A percentile compares a stretch with the other conserved stretches of the same genome.
Evolutionary conservation across 2,329 filamentous ascomycete genomes (phyloP).

Genomic region (Botrytis cinerea): DNA sequence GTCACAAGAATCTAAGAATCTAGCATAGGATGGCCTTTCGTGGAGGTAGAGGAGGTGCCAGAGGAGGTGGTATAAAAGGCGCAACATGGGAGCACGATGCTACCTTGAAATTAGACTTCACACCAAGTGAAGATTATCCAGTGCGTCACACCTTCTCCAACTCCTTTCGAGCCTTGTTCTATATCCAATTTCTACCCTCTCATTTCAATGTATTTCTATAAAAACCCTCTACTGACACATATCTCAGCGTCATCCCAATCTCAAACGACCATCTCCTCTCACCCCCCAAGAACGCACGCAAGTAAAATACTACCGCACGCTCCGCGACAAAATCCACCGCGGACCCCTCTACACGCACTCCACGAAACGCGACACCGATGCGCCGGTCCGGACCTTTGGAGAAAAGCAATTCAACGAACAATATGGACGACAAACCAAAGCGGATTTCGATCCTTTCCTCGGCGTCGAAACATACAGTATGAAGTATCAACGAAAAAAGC

Average conservation of each 20-base stretch:
- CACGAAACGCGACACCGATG: conserved; percentile 41
- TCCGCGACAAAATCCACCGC: conserved; percentile 58
- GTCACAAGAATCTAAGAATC: not conserved
- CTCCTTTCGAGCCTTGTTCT: not conserved
- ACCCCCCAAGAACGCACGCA: conserved; percentile 48
- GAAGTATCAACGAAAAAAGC: conserved; percentile 57
- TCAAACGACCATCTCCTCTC: conserved; percentile 45
- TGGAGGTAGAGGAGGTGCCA: conserved; percentile 35
- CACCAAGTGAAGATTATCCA: conserved; percentile 50
- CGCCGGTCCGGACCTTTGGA: conserved; percentile 46
- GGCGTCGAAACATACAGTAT: conserved; percentile 62
- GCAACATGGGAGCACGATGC: conserved; percentile 41
- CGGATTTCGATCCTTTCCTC: conserved; percentile 60
- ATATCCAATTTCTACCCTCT: not conserved
- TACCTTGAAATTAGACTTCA: conserved; percentile 41
- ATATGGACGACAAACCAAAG: conserved; percentile 40
- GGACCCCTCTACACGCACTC: conserved; percentile 56
- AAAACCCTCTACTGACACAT: not conserved
- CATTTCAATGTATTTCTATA: not conserved
- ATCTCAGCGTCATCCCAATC: conserved; percentile 38
- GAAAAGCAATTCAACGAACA: conserved; percentile 44
- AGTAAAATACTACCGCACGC: conserved; percentile 51
- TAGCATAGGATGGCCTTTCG: conserved; percentile 33
- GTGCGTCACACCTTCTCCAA: conserved; percentile 39
- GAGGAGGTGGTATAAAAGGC: conserved; percentile 37